These are phyloP conservation scores for Gymnopus androsaceus DNA, from an alignment of 1,284 basidiomycete species.

Conservation along the genomic window DNA sequence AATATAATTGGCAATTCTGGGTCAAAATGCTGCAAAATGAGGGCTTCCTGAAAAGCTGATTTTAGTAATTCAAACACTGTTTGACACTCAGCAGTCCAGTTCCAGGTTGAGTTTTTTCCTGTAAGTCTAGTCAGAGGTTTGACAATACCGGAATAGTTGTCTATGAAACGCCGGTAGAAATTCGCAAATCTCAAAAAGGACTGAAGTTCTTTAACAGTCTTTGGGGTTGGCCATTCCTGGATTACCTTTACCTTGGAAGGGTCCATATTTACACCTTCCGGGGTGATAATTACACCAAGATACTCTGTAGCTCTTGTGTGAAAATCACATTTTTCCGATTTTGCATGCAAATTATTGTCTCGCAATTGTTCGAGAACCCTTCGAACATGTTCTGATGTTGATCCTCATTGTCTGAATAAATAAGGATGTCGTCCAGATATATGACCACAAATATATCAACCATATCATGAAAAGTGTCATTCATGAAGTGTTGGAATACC, in stretches of 20 bases:
- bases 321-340: too few relatives aligned
- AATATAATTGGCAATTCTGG: too few relatives aligned
- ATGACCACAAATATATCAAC: too few relatives aligned
- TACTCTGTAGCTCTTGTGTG: conserved; percentile 25
- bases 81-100: conserved; percentile 21
- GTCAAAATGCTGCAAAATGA: too few relatives aligned
- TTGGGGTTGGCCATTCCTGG: conserved; percentile 12
- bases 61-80: conserved; percentile 22
- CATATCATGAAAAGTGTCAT: too few relatives aligned
- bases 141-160: conserved; percentile 7
- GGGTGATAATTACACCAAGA: conserved; percentile 1
- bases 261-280: conserved; percentile 2
- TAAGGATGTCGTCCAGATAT: too few relatives aligned
- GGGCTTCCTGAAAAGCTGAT: too few relatives aligned
- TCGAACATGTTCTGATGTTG: too few relatives aligned
- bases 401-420: too few relatives aligned
- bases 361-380: too few relatives aligned
- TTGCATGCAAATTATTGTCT: too few relatives aligned
- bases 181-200: conserved; percentile 17
- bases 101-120: conserved; percentile 7
- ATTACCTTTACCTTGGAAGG: conserved; percentile 11
- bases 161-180: conserved; percentile 14
- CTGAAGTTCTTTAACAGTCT: conserved; percentile 14
- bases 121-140: neutral
- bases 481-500: conserved; percentile 33